Evolutionary conservation across 169 alveolate genomes (phyloP).

Genomic region (Plasmodium vinckei): DNA sequence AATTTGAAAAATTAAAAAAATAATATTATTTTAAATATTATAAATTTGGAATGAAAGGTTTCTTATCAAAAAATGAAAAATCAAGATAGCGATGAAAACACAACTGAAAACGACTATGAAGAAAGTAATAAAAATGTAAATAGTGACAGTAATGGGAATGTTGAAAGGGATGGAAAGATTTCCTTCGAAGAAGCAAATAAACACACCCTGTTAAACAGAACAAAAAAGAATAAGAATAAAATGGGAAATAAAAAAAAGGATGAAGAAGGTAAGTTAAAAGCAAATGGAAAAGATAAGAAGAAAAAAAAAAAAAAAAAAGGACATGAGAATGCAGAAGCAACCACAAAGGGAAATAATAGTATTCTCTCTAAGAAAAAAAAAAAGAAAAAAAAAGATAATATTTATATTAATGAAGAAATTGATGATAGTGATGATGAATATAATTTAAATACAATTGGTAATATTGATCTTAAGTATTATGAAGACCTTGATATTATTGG

Average conservation of each 20-base stretch:
- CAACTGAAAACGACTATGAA: neutral
- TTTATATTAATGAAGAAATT: conserved; percentile 66
- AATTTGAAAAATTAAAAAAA: too few species aligned
- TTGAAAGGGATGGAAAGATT: neutral
- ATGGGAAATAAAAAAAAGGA: neutral
- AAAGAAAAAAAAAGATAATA: neutral
- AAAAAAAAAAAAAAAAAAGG: conserved; percentile 8
- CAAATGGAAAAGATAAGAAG: neutral
- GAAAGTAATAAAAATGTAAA: neutral
- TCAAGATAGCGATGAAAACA: neutral
- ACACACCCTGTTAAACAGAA: too few species aligned
- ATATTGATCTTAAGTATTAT: conserved; percentile 66
- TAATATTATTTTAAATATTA: too few species aligned
- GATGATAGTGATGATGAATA: conserved; percentile 77
- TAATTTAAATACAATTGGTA: conserved; percentile 59
- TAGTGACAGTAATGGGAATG: neutral
- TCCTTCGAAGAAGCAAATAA: too few species aligned
- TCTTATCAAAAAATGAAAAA: neutral
- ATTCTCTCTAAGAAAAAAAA: conserved; percentile 1
- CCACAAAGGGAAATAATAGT: conserved; percentile 2
- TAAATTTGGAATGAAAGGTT: too few species aligned
- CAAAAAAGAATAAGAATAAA: too few species aligned
- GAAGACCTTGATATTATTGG: conserved; percentile 71
- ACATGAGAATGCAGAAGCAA: conserved; percentile 29
- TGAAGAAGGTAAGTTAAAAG: neutral